A percentile compares a stretch with the other conserved stretches of the same genome.
Evolutionary conservation across 805 yeast species (phyloP).

Genomic region (Barnettozyma botsteinii): DNA sequence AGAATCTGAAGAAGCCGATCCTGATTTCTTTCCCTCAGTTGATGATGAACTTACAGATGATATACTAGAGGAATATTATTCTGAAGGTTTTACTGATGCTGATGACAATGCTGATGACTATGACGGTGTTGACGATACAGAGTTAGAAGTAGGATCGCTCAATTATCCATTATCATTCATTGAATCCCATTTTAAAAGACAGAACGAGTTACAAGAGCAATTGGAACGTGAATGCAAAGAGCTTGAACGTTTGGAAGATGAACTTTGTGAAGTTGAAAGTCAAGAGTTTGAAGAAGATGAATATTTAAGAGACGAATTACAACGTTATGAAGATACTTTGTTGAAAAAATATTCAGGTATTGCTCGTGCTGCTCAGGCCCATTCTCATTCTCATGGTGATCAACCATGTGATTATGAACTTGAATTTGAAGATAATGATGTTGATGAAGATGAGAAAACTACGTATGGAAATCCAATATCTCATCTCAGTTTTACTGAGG

Average conservation of each 20-base stretch:
- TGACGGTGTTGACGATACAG: neutral
- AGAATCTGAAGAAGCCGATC: slow-evolving; percentile 11
- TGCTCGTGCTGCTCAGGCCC: neutral
- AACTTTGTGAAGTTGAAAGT: slow-evolving; percentile 1
- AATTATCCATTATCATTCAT: slow-evolving; percentile 1
- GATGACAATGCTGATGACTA: slow-evolving; percentile 2
- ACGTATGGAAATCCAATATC: slow-evolving; percentile 26
- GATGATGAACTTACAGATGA: neutral
- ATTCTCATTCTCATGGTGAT: slow-evolving; percentile 2
- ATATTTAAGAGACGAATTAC: neutral
- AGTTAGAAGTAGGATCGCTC: neutral
- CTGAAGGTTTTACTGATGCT: slow-evolving; percentile 10
- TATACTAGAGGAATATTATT: slow-evolving; percentile 7
- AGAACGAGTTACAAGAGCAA: slow-evolving; percentile 2
- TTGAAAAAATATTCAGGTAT: too few relatives aligned
- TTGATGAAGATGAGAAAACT: neutral
- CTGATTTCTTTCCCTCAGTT: neutral
- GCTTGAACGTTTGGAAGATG: slow-evolving; percentile 5
- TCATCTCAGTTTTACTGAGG: slow-evolving; percentile 27
- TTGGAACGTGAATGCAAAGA: slow-evolving; percentile 7
- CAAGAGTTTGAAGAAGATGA: neutral
- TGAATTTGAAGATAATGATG: neutral
- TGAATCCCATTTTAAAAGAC: slow-evolving; percentile 4
- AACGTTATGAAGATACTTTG: slow-evolving; percentile 1
- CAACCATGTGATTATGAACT: too few relatives aligned